phyloP scores from a whole-genome alignment of 345 rosid genomes.

The Gossypium turneri region DNA sequence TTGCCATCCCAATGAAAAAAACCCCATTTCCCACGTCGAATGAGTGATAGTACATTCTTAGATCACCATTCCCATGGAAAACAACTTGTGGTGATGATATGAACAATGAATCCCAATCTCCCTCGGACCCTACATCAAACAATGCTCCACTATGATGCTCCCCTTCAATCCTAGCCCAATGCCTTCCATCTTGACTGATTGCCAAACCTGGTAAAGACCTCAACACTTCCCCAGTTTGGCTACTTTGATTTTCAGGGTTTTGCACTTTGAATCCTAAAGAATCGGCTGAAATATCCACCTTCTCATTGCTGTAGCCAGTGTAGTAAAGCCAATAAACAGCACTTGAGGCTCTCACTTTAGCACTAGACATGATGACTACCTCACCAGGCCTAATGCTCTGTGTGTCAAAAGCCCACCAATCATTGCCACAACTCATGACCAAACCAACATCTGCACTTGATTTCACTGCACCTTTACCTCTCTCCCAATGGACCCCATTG shows the following conservation, averaged over 20 bases:
- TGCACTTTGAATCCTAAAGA: constrained; percentile 25
- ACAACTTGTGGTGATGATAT: constrained; percentile 71
- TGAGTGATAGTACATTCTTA: constrained; percentile 82
- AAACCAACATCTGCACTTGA: constrained; percentile 65
- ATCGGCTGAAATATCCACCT: constrained; percentile 28
- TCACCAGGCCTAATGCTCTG: constrained; percentile 63
- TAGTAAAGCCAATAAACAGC: constrained; percentile 83
- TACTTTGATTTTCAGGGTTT: constrained; percentile 49
- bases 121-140: constrained; percentile 65
- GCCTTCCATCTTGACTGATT: constrained; percentile 79
- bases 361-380: constrained; percentile 69
- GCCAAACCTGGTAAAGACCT: constrained; percentile 73
- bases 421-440: constrained; percentile 56
- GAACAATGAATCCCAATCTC: constrained; percentile 78
- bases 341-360: constrained; percentile 49
- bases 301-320: constrained; percentile 55
- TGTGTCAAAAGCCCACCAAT: constrained; percentile 90
- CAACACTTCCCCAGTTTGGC: constrained; percentile 17
- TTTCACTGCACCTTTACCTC: constrained; percentile 44
- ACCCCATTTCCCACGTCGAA: constrained; percentile 44
- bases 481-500: constrained; percentile 84
- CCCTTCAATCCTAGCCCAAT: constrained; percentile 94
- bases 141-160: constrained; percentile 78
- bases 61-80: constrained; percentile 58
- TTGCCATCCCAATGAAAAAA: constrained; percentile 63